Conservation (phyloP, 2,329 filamentous ascomycete genomes). For the Alternaria sp. region DNA sequence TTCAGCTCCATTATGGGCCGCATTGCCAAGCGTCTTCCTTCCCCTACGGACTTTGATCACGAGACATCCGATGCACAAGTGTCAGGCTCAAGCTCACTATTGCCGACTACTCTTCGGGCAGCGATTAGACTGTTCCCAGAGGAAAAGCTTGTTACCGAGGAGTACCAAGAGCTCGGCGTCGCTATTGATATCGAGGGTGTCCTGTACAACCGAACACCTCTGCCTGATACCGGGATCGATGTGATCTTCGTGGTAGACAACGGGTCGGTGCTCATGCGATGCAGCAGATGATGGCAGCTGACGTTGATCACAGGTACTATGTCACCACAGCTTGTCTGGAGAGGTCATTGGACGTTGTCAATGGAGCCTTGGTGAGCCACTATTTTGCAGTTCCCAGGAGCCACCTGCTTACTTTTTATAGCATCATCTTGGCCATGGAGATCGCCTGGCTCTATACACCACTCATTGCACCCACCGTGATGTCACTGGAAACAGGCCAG, state of each 20-base stretch:
- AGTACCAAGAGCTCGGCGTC: slow-evolving; percentile 38
- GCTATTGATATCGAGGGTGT: slow-evolving; percentile 44
- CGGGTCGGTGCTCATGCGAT: slow-evolving; percentile 32
- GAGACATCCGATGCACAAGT: slow-evolving; percentile 10
- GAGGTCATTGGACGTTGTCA: slow-evolving; percentile 29
- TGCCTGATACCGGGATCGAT: slow-evolving; percentile 37
- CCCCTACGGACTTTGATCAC: slow-evolving; percentile 20
- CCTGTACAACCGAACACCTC: slow-evolving; percentile 31
- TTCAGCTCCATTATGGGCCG: slow-evolving; percentile 25
- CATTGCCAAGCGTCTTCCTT: slow-evolving; percentile 29
- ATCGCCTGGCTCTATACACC: slow-evolving; percentile 42
- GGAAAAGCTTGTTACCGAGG: slow-evolving; percentile 27
- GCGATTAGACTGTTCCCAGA: slow-evolving; percentile 35
- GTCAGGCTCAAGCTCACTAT: not conserved
- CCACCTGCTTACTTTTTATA: slow-evolving; percentile 9
- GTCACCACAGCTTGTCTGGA: slow-evolving; percentile 38
- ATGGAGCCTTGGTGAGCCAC: slow-evolving; percentile 22
- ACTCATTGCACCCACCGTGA: slow-evolving; percentile 43
- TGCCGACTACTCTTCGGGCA: slow-evolving; percentile 34
- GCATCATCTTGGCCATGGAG: slow-evolving; percentile 28
- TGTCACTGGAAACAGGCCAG: slow-evolving; percentile 38
- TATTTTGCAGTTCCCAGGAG: not conserved
- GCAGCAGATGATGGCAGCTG: not conserved
- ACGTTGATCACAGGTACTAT: slow-evolving; percentile 34
- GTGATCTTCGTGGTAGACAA: slow-evolving; percentile 51